phyloP scores from a whole-genome alignment of 139 green algal genomes.

The Astrephomene gubernaculifera region DNA sequence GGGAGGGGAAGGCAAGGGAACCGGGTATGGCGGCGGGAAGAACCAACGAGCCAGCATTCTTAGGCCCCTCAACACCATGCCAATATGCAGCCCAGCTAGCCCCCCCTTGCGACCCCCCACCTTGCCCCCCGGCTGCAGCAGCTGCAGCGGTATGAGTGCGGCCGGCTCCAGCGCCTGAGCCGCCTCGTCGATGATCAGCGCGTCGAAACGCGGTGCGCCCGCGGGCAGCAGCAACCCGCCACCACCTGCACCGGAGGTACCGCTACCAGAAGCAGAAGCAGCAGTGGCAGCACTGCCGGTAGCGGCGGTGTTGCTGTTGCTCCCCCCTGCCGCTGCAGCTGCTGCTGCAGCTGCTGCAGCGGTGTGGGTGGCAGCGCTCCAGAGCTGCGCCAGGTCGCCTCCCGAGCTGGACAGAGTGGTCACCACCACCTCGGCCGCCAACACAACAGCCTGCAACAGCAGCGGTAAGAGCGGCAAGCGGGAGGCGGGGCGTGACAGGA shows the following conservation, averaged over 20 bases:
- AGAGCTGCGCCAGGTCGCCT: conserved; percentile 63
- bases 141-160: conserved; percentile 74
- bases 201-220: conserved; percentile 65
- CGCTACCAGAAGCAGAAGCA: too few species aligned
- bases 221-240: not conserved
- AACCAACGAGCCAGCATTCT: not conserved
- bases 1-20: not conserved
- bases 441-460: conserved; percentile 64
- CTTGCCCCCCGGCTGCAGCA: conserved; percentile 63
- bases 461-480: too few species aligned
- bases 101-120: conserved; percentile 5
- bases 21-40: not conserved
- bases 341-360: not conserved
- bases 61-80: too few species aligned
- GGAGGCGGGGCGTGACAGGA: too few species aligned
- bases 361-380: not conserved
- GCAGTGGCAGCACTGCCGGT: too few species aligned
- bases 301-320: not conserved
- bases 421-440: conserved; percentile 63
- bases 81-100: too few species aligned
- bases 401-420: conserved; percentile 75
- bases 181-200: conserved; percentile 83
- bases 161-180: conserved; percentile 85
- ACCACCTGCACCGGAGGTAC: not conserved
- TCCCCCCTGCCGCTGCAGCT: not conserved